A percentile compares a stretch with the other conserved stretches of the same genome.
phyloP scores from a whole-genome alignment of 1,284 basidiomycete species.

The Apiotrichum montevideense region DNA sequence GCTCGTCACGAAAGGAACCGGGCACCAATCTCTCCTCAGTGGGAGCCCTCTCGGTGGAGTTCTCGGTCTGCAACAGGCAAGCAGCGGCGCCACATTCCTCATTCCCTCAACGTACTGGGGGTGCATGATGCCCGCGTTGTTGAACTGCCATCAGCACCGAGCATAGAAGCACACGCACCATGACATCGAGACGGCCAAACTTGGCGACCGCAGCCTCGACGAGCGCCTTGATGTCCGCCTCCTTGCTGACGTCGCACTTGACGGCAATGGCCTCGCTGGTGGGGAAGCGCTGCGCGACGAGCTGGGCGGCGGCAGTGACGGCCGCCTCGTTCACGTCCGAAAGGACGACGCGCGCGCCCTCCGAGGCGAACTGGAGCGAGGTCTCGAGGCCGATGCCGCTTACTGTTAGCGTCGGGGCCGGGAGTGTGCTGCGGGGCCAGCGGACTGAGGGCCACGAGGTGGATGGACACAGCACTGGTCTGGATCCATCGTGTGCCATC shows the following conservation, averaged over 20 bases:
- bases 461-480: too few relatives aligned
- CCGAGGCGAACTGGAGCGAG: constrained; percentile 81
- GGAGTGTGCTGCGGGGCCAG: neutral
- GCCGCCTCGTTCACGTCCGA: constrained; percentile 77
- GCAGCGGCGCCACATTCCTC: too few relatives aligned
- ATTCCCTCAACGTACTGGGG: constrained; percentile 44
- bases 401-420: neutral
- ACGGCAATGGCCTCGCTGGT: constrained; percentile 63
- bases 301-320: constrained; percentile 62
- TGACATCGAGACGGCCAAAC: constrained; percentile 85
- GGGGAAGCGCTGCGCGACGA: constrained; percentile 63
- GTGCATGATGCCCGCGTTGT: constrained; percentile 96
- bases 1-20: too few relatives aligned
- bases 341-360: constrained; percentile 80
- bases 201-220: constrained; percentile 72
- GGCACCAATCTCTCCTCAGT: too few relatives aligned
- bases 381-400: constrained; percentile 88
- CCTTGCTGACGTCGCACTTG: constrained; percentile 82
- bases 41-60: too few relatives aligned
- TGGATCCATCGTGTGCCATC: too few relatives aligned
- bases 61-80: too few relatives aligned
- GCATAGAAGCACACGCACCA: constrained; percentile 55
- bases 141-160: constrained; percentile 54
- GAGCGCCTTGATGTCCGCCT: constrained; percentile 71
- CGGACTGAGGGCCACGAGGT: too few relatives aligned